phyloP scores from a whole-genome alignment of 768 basidiomycete species.

The Pleurotus djamor region DNA sequence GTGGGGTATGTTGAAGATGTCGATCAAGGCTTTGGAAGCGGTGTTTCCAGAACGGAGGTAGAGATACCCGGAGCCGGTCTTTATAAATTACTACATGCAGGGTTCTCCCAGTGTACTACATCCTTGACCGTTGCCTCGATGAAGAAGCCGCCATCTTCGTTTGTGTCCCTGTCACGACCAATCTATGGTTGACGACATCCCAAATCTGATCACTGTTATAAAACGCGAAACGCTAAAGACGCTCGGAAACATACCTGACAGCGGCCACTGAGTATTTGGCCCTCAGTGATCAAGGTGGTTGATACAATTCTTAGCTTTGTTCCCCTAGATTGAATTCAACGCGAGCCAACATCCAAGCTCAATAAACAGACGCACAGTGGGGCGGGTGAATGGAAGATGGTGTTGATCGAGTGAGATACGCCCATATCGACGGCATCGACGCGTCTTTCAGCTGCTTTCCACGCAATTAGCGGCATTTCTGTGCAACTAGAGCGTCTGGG shows the following conservation, averaged over 20 bases:
- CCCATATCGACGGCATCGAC: conserved; percentile 41
- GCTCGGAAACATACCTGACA: conserved; percentile 34
- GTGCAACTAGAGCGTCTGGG: conserved; percentile 32
- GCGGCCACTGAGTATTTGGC: conserved; percentile 37
- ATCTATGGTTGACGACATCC: conserved; percentile 31
- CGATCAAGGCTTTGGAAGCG: background rate
- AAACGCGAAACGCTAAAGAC: background rate
- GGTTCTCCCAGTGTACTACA: too few species aligned
- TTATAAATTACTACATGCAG: too few species aligned
- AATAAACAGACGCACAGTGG: conserved; percentile 26
- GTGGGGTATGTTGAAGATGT: background rate
- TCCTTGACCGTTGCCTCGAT: conserved; percentile 1
- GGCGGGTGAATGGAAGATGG: conserved; percentile 45
- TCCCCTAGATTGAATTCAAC: conserved; percentile 26
- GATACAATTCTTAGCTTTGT: conserved; percentile 37
- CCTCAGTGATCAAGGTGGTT: conserved; percentile 37
- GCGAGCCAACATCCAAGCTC: background rate
- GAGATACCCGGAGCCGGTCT: too few species aligned
- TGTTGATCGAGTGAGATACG: conserved; percentile 48
- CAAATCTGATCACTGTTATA: conserved; percentile 30
- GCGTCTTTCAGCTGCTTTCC: conserved; percentile 37
- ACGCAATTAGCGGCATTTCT: conserved; percentile 31
- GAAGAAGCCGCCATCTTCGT: conserved; percentile 32
- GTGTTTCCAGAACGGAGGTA: too few species aligned
- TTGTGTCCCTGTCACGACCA: conserved; percentile 45